Evolutionary conservation across 1,284 basidiomycete species (phyloP).

Genomic region (Malassezia nana): DNA sequence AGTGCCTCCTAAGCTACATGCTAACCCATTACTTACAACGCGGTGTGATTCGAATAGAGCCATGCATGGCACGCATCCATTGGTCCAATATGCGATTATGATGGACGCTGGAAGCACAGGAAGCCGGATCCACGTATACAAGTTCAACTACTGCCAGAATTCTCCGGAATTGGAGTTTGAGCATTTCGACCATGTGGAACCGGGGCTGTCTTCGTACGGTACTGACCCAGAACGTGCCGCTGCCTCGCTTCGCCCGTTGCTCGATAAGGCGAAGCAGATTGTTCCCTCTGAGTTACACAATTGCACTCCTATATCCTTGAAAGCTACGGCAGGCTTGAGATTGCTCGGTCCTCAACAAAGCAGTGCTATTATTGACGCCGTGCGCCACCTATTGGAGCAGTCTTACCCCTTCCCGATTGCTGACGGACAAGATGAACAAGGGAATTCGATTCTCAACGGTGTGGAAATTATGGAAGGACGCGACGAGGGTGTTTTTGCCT

Average conservation of each 20-base stretch:
- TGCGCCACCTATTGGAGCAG: conserved; percentile 58
- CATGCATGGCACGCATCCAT: conserved; percentile 26
- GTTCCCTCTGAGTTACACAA: conserved; percentile 61
- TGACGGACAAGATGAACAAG: conserved; percentile 25
- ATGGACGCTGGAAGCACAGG: conserved; percentile 97
- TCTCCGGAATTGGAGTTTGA: conserved; percentile 77
- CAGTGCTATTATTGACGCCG: conserved; percentile 66
- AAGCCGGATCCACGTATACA: conserved; percentile 94
- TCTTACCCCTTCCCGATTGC: conserved; percentile 62
- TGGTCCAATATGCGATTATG: conserved; percentile 78
- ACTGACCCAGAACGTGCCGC: conserved; percentile 61
- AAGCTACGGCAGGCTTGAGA: conserved; percentile 86
- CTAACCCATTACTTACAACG: conserved; percentile 36
- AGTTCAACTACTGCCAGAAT: conserved; percentile 49
- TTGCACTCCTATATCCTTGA: conserved; percentile 83
- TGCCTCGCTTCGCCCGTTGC: conserved; percentile 64
- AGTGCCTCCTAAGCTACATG: conserved; percentile 24
- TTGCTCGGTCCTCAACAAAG: conserved; percentile 63
- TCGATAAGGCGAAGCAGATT: conserved; percentile 67
- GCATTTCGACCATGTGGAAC: conserved; percentile 72
- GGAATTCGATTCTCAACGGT: conserved; percentile 22
- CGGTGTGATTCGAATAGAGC: conserved; percentile 25
- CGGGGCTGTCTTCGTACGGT: conserved; percentile 66
- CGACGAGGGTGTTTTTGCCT: conserved; percentile 85
- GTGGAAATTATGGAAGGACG: conserved; percentile 72